A percentile compares a stretch with the other conserved stretches of the same genome.
Evolutionary conservation across 345 rosid species (phyloP).

Genomic region (Alliaria petiolata): DNA sequence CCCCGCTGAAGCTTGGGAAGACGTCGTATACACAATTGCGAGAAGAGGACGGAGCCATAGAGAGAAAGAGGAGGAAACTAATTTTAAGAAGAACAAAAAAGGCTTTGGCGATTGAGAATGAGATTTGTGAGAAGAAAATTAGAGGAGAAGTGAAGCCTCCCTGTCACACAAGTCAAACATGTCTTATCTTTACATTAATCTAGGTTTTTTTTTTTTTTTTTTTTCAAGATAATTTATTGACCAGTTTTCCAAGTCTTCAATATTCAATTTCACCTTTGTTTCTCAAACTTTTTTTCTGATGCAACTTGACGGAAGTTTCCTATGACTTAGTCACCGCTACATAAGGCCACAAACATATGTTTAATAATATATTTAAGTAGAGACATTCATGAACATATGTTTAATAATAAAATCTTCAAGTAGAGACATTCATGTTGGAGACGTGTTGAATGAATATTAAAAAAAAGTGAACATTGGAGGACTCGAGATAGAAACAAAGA

Average conservation of each 20-base stretch:
- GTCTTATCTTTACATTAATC: no score
- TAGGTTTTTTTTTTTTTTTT: no score
- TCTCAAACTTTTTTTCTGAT: neutral
- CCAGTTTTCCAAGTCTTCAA: no score
- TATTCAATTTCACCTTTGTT: neutral
- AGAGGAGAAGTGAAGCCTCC: neutral
- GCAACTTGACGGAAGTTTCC: neutral
- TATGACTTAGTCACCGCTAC: neutral
- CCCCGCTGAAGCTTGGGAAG: slow-evolving; percentile 3
- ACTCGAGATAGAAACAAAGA: no score
- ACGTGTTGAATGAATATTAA: no score
- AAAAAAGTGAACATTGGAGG: no score
- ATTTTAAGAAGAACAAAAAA: neutral
- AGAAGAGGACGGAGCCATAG: neutral
- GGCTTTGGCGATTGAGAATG: neutral
- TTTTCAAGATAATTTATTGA: no score
- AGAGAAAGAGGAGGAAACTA: neutral
- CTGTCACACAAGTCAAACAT: no score
- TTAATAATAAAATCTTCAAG: no score
- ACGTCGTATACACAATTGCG: neutral
- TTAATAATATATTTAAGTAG: no score
- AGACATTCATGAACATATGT: no score
- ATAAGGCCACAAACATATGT: neutral
- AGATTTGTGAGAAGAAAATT: neutral
- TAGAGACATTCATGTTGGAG: no score